Base-by-base conservation (phyloP, 768 basidiomycete species). In the Arthromyces matolae region DNA sequence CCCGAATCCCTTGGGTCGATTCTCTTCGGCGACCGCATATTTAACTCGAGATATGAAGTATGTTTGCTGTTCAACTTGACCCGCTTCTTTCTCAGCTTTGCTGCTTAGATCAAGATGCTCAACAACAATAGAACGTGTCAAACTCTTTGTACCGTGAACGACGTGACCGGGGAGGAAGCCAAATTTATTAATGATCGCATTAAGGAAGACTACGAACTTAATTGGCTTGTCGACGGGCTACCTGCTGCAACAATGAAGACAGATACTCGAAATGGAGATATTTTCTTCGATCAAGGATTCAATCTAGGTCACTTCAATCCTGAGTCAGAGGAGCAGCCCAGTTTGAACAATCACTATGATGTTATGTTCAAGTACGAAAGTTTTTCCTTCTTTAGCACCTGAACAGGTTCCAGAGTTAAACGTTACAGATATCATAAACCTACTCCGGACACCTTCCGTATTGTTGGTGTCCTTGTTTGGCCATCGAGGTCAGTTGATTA, bases 1-100 rank as follows among this genome's bases (percentile, higher is more conserved):
- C 86, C 91, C 3, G 93, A 94, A 65, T 86, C 84, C 1, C 71
- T 97, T 22, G 95, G 95, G 5, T 90, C 90, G 14, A 93, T 97
- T 58, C 71, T 98, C n/a, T 96, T 96, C 56, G 95, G 95, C 13
- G 95, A 97, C 72, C 78, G 95, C 53, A 92, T 98, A 57, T 90
- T 93, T 65, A 83, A 86, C 60, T 91, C 91, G 3, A 89, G 86
- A 2, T 97, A 92, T 60, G 80, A 93, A 55, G 89, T 92, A 52
- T 45, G 84, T 70, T 35, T 18, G 47, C 8, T 19, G 27, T 42
- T 33, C 28, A n/a, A n/a, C 18, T 18, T 10, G 18, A 35, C 5
- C 10, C 31, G 2, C 19, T 13, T 16, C n/a, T 8, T 31, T 14
- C 6, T 20, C 23, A 23, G 25, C 35, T 33, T 31, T 16, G 14